Percentiles rank a stretch among this genome's conserved stretches.
Conservation (phyloP, 1,284 basidiomycete genomes). For the Meira nashicola region DNA sequence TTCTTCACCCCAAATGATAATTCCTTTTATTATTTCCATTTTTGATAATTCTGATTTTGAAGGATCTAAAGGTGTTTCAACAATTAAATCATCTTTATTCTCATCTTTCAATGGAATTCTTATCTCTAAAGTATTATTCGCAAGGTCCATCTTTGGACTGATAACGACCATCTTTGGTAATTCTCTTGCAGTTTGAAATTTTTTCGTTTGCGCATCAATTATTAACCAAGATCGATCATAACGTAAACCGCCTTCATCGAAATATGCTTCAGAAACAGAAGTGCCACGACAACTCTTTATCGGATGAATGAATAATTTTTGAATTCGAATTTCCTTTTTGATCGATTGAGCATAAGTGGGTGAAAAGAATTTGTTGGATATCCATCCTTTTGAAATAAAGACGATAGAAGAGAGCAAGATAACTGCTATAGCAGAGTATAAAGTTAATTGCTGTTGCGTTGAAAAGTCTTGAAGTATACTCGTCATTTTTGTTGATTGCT, state of each 20-base stretch:
- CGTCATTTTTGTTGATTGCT: too few species aligned
- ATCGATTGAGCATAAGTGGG: background rate
- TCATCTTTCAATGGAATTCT: conserved; percentile 31
- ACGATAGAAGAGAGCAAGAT: too few species aligned
- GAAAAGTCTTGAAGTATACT: background rate
- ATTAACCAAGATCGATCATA: conserved; percentile 48
- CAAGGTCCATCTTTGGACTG: conserved; percentile 25
- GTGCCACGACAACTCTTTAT: conserved; percentile 46
- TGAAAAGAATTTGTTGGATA: background rate
- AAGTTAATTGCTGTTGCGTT: background rate
- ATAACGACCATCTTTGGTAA: conserved; percentile 46
- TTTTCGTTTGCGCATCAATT: conserved; percentile 31
- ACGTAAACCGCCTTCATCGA: conserved; percentile 30
- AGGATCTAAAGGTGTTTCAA: conserved; percentile 30
- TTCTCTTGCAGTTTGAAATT: conserved; percentile 43
- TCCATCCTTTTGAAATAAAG: too few species aligned
- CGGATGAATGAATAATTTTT: conserved; percentile 31
- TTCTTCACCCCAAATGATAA: conserved; percentile 34
- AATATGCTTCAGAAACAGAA: conserved; percentile 27
- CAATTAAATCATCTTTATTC: conserved; percentile 17
- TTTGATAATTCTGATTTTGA: conserved; percentile 16
- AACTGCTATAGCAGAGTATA: too few species aligned
- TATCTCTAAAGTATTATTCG: conserved; percentile 26
- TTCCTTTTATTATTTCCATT: conserved; percentile 34
- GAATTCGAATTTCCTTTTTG: conserved; percentile 11